Evolutionary conservation across 2,329 filamentous ascomycete species (phyloP).

Genomic region (Cercospora sojina): DNA sequence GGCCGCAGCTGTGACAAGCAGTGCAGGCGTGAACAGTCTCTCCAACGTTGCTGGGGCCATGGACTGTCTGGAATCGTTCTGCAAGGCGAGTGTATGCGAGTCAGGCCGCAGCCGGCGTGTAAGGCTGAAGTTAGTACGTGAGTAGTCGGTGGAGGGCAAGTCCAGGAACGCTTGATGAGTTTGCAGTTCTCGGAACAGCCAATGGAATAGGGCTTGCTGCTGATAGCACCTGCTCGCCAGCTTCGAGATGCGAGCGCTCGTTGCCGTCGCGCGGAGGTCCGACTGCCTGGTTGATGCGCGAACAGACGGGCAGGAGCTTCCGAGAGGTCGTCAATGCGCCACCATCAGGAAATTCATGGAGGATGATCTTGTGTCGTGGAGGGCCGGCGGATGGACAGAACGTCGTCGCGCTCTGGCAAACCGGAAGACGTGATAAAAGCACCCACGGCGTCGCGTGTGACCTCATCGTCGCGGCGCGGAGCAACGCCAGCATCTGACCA

Average conservation of each 20-base stretch:
- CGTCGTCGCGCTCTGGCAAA: not conserved
- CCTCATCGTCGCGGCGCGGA: constrained; percentile 6
- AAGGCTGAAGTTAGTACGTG: constrained; percentile 1
- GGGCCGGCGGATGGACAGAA: not conserved
- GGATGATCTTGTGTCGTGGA: not conserved
- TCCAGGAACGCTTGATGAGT: constrained; percentile 9
- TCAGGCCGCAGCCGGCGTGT: not conserved
- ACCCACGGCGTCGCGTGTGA: constrained; percentile 8
- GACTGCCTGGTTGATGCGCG: not conserved
- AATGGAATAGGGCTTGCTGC: constrained; percentile 10
- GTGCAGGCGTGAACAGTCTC: not conserved
- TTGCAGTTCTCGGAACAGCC: not conserved
- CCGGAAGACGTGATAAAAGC: not conserved
- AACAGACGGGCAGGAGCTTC: not conserved
- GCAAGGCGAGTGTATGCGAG: not conserved
- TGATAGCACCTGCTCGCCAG: constrained; percentile 12
- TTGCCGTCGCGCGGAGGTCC: not conserved
- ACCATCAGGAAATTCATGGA: not conserved
- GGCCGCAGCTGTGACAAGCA: constrained; percentile 8
- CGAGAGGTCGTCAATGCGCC: not conserved
- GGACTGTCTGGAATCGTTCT: not conserved
- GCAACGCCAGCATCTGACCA: not conserved
- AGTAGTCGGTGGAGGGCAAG: constrained; percentile 5
- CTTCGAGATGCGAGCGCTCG: not conserved
- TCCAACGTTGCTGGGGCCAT: constrained; percentile 6